Base-by-base conservation (phyloP, 352 stramenopile genomes). In the Phytophthora quininea region DNA sequence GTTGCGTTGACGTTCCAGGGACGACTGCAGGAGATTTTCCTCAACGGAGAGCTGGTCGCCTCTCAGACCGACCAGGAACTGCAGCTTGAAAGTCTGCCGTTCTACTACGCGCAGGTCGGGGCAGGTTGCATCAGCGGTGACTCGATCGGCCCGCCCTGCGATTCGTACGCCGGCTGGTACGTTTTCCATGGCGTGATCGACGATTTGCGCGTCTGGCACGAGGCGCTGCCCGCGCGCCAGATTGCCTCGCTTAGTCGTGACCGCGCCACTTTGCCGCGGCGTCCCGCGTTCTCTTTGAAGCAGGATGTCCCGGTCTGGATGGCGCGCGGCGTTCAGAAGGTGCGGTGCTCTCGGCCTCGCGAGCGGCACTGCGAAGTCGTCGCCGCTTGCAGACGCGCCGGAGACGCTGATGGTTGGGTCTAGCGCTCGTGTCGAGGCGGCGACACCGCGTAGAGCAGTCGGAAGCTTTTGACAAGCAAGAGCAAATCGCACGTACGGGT, bases 181-280 rank as follows among this genome's bases (percentile, higher is more conserved):
- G 49, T 35, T 30, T 71, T 76, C 29, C 54, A 71, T 29, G 62
- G 68, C 2, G 54, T 75, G 4, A 30, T 72, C 0, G 63, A 72
- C 32, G 58, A 76, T 35, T 52, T 76, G 14, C 54, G 58, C 15
- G 24, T 73, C n/a, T 76, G 68, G 68, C 32, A 68, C 30, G 38
- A 62, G 14, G 53, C 55, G 15, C 54, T 76, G n/a, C 14, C 35
- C 5, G 3, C 35, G 19, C 15, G 48, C 2, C 53, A 54, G 5
- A 48, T 63, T 42, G 15, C 12, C 27, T 33, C 10, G 32, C 53
- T 69, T 15, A 54, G 53, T 63, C 15, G 47, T 0, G 53, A 54
- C 31, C 43, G 27, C 33, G 29, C 52, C 31, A 32, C 29, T 12
- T 45, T 56, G 35, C 2, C 46, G 33, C 40, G 33, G 10, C 32